phyloP scores from a whole-genome alignment of 164 flowering plant species.

The grape (Vitis vinifera) region ASM3070453v1 NC_081809.1:4769001-4769500 shows the following conservation, averaged over 20 bases:
- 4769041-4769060: slow-evolving; percentile 92
- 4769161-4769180: background rate
- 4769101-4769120: slow-evolving; percentile 63
- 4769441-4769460: slow-evolving; percentile 80
- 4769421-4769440: slow-evolving; percentile 27
- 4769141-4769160: background rate
- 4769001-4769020: slow-evolving; percentile 3
- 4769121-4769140: slow-evolving; percentile 63
- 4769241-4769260: background rate
- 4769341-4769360: slow-evolving; percentile 57
- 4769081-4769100: slow-evolving; percentile 80
- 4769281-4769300: no score
- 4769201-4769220: background rate
- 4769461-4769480: slow-evolving; percentile 42
- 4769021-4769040: slow-evolving; percentile 96
- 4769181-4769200: no score
- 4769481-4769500: slow-evolving; percentile 31
- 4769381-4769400: slow-evolving; percentile 33
- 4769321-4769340: no score
- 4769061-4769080: slow-evolving; percentile 98
- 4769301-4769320: no score
- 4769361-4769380: slow-evolving; percentile 47
- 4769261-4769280: no score
- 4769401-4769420: slow-evolving; percentile 1
- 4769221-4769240: background rate